Evolutionary conservation across 306 rosid species (phyloP).

Genomic region (Cucurbita ficifolia): DNA sequence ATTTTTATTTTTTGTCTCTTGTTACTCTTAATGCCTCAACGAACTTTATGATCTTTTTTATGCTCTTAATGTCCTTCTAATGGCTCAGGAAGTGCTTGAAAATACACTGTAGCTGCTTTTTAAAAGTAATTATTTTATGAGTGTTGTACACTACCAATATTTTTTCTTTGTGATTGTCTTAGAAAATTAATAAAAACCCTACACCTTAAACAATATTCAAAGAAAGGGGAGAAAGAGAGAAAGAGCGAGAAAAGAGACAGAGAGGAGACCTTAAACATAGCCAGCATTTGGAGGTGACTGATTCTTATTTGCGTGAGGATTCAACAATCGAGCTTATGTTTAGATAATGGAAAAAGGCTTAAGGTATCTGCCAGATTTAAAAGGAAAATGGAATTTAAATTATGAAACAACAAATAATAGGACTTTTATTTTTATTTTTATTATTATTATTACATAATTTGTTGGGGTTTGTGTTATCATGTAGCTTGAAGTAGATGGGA

Average conservation of each 20-base stretch:
- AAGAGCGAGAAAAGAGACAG: background rate
- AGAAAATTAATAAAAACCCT: background rate
- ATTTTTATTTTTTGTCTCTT: background rate
- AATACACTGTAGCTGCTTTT: background rate
- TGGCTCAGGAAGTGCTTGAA: background rate
- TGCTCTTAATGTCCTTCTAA: background rate
- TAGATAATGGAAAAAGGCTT: background rate
- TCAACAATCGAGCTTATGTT: background rate
- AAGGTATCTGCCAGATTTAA: background rate
- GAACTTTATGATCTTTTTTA: background rate
- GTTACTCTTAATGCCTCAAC: background rate
- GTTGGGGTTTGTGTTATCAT: background rate
- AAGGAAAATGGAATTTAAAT: background rate
- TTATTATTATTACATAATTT: background rate
- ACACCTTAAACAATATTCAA: background rate
- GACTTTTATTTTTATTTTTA: background rate
- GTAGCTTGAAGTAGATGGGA: constrained; percentile 64
- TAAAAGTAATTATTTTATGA: no score
- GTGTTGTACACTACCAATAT: no score
- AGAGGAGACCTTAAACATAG: background rate
- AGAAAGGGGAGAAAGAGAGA: background rate
- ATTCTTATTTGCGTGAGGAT: background rate
- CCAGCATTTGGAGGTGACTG: background rate
- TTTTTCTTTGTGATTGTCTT: background rate
- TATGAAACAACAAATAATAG: background rate